A percentile compares a stretch with the other conserved stretches of the same genome.
These are phyloP conservation scores for Hydrangea macrophylla DNA, from an alignment of 148 eudicot species.

Conservation along the genomic window DNA sequence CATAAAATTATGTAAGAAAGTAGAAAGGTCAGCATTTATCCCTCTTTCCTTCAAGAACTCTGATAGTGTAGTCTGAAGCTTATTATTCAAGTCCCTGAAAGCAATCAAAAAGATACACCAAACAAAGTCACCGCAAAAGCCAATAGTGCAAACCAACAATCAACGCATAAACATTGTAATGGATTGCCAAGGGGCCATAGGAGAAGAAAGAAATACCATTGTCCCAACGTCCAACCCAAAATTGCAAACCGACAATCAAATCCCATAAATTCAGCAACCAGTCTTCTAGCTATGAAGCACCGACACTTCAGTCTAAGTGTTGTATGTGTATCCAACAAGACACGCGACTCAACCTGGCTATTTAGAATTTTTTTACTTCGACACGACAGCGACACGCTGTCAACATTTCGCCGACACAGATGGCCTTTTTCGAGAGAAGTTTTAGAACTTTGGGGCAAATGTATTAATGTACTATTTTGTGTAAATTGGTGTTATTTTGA, in stretches of 20 bases:
- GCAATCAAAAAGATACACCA: slow-evolving; percentile 2
- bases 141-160: background rate
- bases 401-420: too few relatives aligned
- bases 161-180: background rate
- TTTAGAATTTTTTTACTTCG: too few relatives aligned
- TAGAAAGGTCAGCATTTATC: slow-evolving; percentile 49
- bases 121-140: background rate
- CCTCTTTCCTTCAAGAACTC: slow-evolving; percentile 72
- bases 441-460: too few relatives aligned
- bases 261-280: background rate
- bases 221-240: background rate
- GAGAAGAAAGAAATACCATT: background rate
- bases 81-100: slow-evolving; percentile 50
- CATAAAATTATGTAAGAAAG: slow-evolving; percentile 67
- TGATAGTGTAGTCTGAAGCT: slow-evolving; percentile 50
- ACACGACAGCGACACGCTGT: too few relatives aligned
- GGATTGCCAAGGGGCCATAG: background rate
- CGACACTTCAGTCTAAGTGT: too few relatives aligned
- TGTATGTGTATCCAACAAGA: too few relatives aligned
- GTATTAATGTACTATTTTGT: too few relatives aligned
- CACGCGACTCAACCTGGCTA: too few relatives aligned
- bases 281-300: background rate
- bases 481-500: too few relatives aligned
- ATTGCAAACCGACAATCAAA: too few relatives aligned
- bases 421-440: too few relatives aligned